These are phyloP conservation scores for Mucor piriformis DNA, from an alignment of 371 early-diverging fungal genomes.

Conservation along the genomic window DNA sequence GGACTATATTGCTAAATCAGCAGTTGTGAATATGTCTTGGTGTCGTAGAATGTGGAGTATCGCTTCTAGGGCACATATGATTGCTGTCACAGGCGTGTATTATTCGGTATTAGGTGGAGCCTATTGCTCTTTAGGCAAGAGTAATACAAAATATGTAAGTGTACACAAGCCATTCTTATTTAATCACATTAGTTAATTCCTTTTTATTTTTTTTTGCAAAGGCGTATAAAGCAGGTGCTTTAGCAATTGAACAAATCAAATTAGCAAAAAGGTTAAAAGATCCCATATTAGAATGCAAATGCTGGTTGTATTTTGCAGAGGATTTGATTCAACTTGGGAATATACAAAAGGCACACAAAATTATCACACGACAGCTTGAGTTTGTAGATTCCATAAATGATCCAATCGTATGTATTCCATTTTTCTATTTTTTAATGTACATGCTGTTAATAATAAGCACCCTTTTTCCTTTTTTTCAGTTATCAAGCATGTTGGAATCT, in stretches of 20 bases:
- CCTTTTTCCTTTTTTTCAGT: slow-evolving; percentile 3
- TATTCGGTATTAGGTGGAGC: slow-evolving; percentile 57
- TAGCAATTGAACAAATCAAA: slow-evolving; percentile 50
- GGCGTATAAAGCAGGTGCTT: slow-evolving; percentile 50
- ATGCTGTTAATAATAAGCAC: too few species aligned
- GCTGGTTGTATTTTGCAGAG: slow-evolving; percentile 61
- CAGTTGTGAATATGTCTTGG: slow-evolving; percentile 22
- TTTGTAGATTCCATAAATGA: slow-evolving; percentile 18
- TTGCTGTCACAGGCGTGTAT: slow-evolving; percentile 48
- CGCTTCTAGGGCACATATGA: slow-evolving; percentile 31
- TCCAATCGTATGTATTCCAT: slow-evolving; percentile 39
- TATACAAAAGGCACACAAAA: slow-evolving; percentile 35
- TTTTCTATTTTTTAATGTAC: too few species aligned
- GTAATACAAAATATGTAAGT: slow-evolving; percentile 43
- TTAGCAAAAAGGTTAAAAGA: slow-evolving; percentile 47
- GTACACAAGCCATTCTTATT: too few species aligned
- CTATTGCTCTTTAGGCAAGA: slow-evolving; percentile 52
- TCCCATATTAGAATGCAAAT: slow-evolving; percentile 49
- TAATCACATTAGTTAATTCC: not conserved
- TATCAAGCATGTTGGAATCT: slow-evolving; percentile 20
- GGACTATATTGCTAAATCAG: not conserved
- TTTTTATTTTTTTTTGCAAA: slow-evolving; percentile 20
- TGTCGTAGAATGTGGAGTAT: slow-evolving; percentile 35
- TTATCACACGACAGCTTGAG: slow-evolving; percentile 31
- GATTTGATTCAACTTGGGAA: slow-evolving; percentile 46